Evolutionary conservation across 306 rosid species (phyloP), one percentile per base, ranked within the genome.

Genomic region (Vicia villosa): DNA sequence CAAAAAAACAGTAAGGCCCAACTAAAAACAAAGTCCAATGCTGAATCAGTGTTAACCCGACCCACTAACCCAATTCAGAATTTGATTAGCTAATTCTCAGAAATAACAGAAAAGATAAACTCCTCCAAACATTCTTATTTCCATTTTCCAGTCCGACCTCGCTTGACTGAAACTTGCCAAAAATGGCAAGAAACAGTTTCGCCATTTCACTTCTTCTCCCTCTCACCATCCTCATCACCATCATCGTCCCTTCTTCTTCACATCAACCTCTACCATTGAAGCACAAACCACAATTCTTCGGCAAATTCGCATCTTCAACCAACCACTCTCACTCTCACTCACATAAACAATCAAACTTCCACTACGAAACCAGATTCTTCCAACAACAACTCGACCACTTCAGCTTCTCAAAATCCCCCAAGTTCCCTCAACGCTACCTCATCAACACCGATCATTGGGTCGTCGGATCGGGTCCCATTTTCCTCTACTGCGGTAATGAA

Each of bases 401-500:
- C 81, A 88, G 88, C 76, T 92, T 92, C 74, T 62, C 72, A 5
- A 83, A 86, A 9, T 77, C 70, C 6, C 91, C 86, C 10, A 77
- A 38, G 1, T 89, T 90, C 69, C 76, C 28, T 21, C 98, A 90
- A 77, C 84, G 91, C n/a, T 93, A 93, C 88, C 91, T 90, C 37
- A 74, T 93, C 83, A 88, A 62, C 82, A 73, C 88, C 59, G 81
- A 83, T n/a, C 72, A 88, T 77, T 93, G 97, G 98, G 45, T 20
- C 2, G 88, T 86, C 12, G 76, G 78, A 3, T 43, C 69, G 6
- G 97, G 90, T 28, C 97, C 98, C 30, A 86, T 93, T 63, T 90
- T 93, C 81, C 40, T 90, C 63, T 90, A 93, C 83, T 89, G 96
- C 70, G 98, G 98, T 65, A 93, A 93, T 70, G 98, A 93, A 81